Evolutionary conservation across 176 grass and related monocot species (phyloP), one percentile per base, ranked within the genome.

Genomic region (Rhynchospora breviuscula): DNA sequence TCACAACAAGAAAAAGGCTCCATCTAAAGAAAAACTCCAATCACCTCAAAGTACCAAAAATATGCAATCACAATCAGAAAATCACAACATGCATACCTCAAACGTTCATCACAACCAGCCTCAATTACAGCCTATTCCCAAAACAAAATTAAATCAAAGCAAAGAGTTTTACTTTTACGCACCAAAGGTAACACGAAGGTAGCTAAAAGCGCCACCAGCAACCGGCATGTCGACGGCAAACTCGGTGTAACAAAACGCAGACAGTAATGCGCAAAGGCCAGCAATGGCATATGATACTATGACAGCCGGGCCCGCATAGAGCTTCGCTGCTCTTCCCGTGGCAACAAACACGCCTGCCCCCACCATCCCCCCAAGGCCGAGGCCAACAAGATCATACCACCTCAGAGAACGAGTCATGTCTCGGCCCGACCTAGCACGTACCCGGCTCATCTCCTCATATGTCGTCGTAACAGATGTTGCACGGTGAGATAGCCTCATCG

Each of bases 211-310:
- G 19, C 93, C 93, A 74, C 97, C 97, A 78, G 97, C 97, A 58
- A 89, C 88, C 46, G 93, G 93, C 93, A 99, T 88, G 91, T 93
- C 89, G 58, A 99, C 96, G 5, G 93, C 91, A 83, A 99, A 99
- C 76, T 99, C 96, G 3, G 96, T 99, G 82, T 99, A 99, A 80
- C 96, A 99, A 84, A 99, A 99, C 52, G 96, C 91, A 11, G 96
- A 95, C n/a, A 95, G 96, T 8, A 99, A 74, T 33, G 96, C 96
- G 68, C 93, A 95, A 44, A 99, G 77, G 0, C 96, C 96, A 0
- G 96, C 96, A 89, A 99, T 89, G 96, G 96, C 96, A 87, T 99
- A 99, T 6, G 88, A 90, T 5, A 90, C 46, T 10, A 90, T 74
- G 70, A 90, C 22, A 23, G 85, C 85, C 2, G 88, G 88, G 53